A percentile compares a stretch with the other conserved stretches of the same genome.
phyloP scores from a whole-genome alignment of 1,139 yeast genomes.

The Candida smagusa region DNA sequence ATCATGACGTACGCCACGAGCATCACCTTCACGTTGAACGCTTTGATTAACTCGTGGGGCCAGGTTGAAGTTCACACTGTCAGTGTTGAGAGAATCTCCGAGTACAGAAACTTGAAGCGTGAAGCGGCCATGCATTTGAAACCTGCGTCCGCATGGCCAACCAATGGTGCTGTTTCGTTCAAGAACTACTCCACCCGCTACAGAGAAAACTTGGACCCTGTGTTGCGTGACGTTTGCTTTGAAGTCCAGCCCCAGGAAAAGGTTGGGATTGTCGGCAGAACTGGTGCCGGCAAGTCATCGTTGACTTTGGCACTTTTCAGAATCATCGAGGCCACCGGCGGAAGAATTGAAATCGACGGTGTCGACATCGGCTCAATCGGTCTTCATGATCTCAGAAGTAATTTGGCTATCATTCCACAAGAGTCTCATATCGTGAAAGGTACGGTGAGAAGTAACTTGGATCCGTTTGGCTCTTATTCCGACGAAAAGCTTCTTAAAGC shows the following conservation, averaged over 20 bases:
- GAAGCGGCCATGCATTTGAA: slow-evolving; percentile 32
- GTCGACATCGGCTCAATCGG: slow-evolving; percentile 30
- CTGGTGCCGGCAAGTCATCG: slow-evolving; percentile 43
- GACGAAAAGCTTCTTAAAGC: slow-evolving; percentile 34
- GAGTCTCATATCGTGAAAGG: slow-evolving; percentile 38
- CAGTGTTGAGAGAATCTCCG: slow-evolving; percentile 34
- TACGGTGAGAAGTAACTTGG: slow-evolving; percentile 33
- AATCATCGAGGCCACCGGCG: slow-evolving; percentile 33
- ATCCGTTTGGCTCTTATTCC: slow-evolving; percentile 27
- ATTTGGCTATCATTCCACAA: slow-evolving; percentile 38
- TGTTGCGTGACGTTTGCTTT: slow-evolving; percentile 26
- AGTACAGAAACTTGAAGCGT: slow-evolving; percentile 30
- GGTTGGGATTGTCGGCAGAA: slow-evolving; percentile 40
- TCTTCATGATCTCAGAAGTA: slow-evolving; percentile 31
- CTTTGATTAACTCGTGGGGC: slow-evolving; percentile 33
- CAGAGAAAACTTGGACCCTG: slow-evolving; percentile 36
- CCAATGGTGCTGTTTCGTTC: slow-evolving; percentile 27
- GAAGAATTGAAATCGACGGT: slow-evolving; percentile 32
- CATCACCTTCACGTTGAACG: slow-evolving; percentile 29
- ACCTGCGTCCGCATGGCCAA: slow-evolving; percentile 31
- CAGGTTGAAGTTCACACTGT: slow-evolving; percentile 34
- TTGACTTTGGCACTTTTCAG: slow-evolving; percentile 38
- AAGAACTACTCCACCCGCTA: slow-evolving; percentile 32
- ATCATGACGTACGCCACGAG: slow-evolving; percentile 35
- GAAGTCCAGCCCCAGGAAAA: slow-evolving; percentile 32